Evolutionary conservation across 2,329 filamentous ascomycete genomes (phyloP), one percentile per base, ranked within the genome.

Genomic region (Sclerotinia nivalis): DNA sequence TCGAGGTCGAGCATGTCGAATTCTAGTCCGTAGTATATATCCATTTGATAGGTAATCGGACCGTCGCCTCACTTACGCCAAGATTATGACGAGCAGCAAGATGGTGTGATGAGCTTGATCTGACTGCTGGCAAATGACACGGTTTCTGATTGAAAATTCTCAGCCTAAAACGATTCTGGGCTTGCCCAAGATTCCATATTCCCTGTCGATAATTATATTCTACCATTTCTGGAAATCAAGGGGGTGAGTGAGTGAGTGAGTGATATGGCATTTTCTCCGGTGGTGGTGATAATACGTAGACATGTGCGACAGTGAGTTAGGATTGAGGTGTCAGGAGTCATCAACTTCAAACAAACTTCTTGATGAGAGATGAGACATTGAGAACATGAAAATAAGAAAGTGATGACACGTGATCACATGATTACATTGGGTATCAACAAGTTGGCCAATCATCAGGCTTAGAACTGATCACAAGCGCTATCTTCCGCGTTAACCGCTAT

Each of bases 401-500:
- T 22, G 22, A 15, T n/a, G 12, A 28, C 61, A 65, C 61, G 61
- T 65, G 61, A 65, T 65, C 47, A 65, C n/a, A 4, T 65, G 61
- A 65, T 28, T 40, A 52, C 2, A 28, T 65, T 15, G n/a, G n/a
- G n/a, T 37, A 22, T 52, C 10, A 28, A 64, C 15, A 9, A 47
- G n/a, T 28, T 60, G 52, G 7, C 65, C 65, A 67, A 67, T 60
- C 40, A 49, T 49, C 10, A 7, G 20, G 10, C 9, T 15, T 37
- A 25, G 25, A 47, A 25, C 4, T 6, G 34, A 18, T 68, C 55
- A 50, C 66, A 68, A 68, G 66, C 66, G 66, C 66, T 52, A 68
- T 68, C 45, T 68, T 68, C 40, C 66, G 66, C 66, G 66, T 52
- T 68, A 68, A 68, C 18, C 66, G 66, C 66, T 68, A 68, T 68